Percentiles rank a stretch among this genome's conserved stretches.
phyloP scores from a whole-genome alignment of 805 yeast genomes.

The Tanozyma kutaoensis region DNA sequence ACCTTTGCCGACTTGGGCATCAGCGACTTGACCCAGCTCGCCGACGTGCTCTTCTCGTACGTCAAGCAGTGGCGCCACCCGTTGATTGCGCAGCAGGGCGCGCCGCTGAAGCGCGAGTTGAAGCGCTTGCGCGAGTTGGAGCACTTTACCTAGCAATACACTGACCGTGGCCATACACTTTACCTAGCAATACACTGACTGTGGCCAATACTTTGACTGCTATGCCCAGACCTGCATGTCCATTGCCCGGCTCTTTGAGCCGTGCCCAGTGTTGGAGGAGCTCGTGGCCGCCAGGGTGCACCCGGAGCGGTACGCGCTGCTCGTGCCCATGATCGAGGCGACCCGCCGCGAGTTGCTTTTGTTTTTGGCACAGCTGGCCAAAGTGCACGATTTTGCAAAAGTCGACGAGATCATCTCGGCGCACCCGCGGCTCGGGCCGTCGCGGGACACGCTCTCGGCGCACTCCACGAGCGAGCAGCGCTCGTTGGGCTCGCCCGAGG shows the following conservation, averaged over 20 bases:
- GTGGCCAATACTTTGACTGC: too few species aligned
- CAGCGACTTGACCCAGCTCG: slow-evolving; percentile 21
- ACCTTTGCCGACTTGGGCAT: slow-evolving; percentile 65
- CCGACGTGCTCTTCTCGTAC: slow-evolving; percentile 30
- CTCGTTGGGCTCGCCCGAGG: slow-evolving; percentile 35
- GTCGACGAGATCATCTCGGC: slow-evolving; percentile 90
- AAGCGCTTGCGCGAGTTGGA: slow-evolving; percentile 30
- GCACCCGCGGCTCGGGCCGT: slow-evolving; percentile 80
- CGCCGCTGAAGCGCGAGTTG: slow-evolving; percentile 24
- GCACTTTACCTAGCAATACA: slow-evolving; percentile 20
- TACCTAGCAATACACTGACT: too few species aligned
- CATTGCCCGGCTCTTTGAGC: too few species aligned
- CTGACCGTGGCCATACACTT: slow-evolving; percentile 1
- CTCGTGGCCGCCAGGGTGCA: too few species aligned
- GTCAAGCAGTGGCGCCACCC: slow-evolving; percentile 39
- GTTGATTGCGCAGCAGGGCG: slow-evolving; percentile 31
- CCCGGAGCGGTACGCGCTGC: too few species aligned
- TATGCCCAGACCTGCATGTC: too few species aligned
- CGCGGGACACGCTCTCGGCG: slow-evolving; percentile 34
- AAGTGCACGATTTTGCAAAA: too few species aligned
- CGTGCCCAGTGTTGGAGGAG: too few species aligned
- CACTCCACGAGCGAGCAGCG: slow-evolving; percentile 67
- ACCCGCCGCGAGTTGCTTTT: too few species aligned
- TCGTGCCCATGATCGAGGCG: too few species aligned
- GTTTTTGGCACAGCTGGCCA: too few species aligned